These are phyloP conservation scores for Pichia sp. DNA, from an alignment of 1,139 yeast genomes.

Conservation along the genomic window DNA sequence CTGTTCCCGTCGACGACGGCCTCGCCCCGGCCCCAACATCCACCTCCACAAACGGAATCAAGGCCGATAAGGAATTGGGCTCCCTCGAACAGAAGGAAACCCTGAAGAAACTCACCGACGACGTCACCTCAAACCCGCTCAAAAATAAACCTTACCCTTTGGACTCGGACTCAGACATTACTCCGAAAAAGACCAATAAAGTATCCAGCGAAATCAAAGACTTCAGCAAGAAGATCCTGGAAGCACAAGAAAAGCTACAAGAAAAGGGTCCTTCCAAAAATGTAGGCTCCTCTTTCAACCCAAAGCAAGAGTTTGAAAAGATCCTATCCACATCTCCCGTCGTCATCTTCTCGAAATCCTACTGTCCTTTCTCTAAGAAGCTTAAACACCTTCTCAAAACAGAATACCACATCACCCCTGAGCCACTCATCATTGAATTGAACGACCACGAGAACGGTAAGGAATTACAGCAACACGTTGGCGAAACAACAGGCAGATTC, in stretches of 20 bases:
- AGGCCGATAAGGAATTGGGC: constrained; percentile 10
- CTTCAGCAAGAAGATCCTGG: constrained; percentile 4
- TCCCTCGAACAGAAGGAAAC: constrained; percentile 8
- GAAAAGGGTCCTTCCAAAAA: constrained; percentile 9
- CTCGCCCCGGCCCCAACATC: neutral
- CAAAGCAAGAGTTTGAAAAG: constrained; percentile 9
- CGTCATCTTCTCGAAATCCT: constrained; percentile 64
- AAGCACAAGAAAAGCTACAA: constrained; percentile 15
- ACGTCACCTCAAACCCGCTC: neutral
- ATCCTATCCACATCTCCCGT: constrained; percentile 59
- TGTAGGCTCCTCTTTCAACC: constrained; percentile 14
- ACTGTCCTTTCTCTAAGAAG: constrained; percentile 69
- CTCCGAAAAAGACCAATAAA: too few relatives aligned
- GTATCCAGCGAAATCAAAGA: neutral
- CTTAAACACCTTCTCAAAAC: constrained; percentile 62
- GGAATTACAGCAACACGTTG: constrained; percentile 57
- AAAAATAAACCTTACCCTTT: neutral
- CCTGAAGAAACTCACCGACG: neutral
- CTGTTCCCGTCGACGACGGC: neutral
- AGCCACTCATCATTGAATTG: constrained; percentile 70
- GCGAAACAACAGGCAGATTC: constrained; percentile 50
- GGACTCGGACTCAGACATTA: neutral
- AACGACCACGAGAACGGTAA: constrained; percentile 70
- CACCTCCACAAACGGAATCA: constrained; percentile 5
- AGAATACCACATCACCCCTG: constrained; percentile 68